A percentile compares a stretch with the other conserved stretches of the same genome.
Conservation (phyloP, 371 early-diverging fungal genomes). For the Lichtheimia hyalospora region DNA sequence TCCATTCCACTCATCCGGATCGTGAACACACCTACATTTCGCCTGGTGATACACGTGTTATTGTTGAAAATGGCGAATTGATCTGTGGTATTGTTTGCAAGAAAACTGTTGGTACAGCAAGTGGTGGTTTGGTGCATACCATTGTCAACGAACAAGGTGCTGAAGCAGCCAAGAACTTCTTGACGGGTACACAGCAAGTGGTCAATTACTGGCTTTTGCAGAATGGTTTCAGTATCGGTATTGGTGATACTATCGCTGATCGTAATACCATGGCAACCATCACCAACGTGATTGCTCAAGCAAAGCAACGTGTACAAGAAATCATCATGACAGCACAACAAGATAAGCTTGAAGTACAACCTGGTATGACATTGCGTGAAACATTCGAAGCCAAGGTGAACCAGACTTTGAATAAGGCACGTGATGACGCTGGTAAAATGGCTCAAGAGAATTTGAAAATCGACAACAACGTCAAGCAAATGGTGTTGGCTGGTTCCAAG, state of each 20-base stretch:
- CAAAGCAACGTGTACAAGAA: constrained; percentile 85
- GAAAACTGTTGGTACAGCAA: constrained; percentile 94
- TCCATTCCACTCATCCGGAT: constrained; percentile 86
- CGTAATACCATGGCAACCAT: constrained; percentile 84
- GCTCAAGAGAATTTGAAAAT: constrained; percentile 90
- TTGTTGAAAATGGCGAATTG: constrained; percentile 94
- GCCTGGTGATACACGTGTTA: constrained; percentile 91
- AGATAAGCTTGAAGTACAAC: constrained; percentile 86
- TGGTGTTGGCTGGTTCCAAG: constrained; percentile 99
- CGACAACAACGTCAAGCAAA: constrained; percentile 98
- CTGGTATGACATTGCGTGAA: constrained; percentile 98
- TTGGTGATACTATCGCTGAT: constrained; percentile 99
- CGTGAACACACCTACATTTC: constrained; percentile 76
- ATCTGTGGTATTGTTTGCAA: constrained; percentile 97
- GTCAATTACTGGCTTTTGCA: constrained; percentile 97
- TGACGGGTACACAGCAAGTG: constrained; percentile 94
- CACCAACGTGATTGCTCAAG: constrained; percentile 80
- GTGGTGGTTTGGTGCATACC: constrained; percentile 95
- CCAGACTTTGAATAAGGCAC: constrained; percentile 90
- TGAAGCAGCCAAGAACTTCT: constrained; percentile 88
- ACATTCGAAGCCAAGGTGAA: constrained; percentile 97
- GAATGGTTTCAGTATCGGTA: constrained; percentile 97
- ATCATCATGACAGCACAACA: constrained; percentile 88
- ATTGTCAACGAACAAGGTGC: constrained; percentile 96
- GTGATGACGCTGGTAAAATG: constrained; percentile 95